phyloP scores from a whole-genome alignment of 495 filamentous ascomycete species.

The Lophium mytilinum region DNA sequence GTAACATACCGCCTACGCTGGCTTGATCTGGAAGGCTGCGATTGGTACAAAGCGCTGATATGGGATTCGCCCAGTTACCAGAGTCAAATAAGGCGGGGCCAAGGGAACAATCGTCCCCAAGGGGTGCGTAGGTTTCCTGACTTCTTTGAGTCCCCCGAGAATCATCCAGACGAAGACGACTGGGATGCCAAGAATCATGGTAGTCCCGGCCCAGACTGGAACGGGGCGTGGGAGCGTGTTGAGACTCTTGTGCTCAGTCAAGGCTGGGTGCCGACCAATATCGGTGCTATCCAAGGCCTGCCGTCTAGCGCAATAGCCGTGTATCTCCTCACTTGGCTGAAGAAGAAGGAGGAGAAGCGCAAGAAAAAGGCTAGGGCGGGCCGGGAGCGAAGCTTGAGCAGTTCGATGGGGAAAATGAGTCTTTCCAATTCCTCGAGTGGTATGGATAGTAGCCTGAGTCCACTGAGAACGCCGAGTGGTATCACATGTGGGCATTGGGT shows the following conservation, averaged over 20 bases:
- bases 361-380: not conserved
- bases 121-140: not conserved
- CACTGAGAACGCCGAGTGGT: not conserved
- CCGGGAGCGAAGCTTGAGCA: not conserved
- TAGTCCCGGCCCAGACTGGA: conserved; percentile 42
- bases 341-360: not conserved
- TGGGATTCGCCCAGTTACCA: conserved; percentile 23
- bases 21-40: conserved; percentile 75
- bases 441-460: not conserved
- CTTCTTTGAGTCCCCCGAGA: not conserved
- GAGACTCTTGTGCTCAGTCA: conserved; percentile 43
- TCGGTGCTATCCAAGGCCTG: conserved; percentile 3
- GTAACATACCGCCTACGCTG: conserved; percentile 64
- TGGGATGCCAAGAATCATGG: conserved; percentile 4
- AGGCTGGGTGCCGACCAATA: conserved; percentile 37
- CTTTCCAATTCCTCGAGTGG: not conserved
- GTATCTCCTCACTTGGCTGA: conserved; percentile 15
- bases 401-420: not conserved
- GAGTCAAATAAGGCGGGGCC: not conserved
- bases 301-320: conserved; percentile 10
- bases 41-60: conserved; percentile 60
- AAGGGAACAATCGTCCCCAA: not conserved
- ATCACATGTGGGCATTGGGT: conserved; percentile 6
- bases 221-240: conserved; percentile 43
- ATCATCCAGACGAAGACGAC: conserved; percentile 11